phyloP scores from a whole-genome alignment of 1,284 basidiomycete genomes.

The Malassezia pachydermatis region DNA sequence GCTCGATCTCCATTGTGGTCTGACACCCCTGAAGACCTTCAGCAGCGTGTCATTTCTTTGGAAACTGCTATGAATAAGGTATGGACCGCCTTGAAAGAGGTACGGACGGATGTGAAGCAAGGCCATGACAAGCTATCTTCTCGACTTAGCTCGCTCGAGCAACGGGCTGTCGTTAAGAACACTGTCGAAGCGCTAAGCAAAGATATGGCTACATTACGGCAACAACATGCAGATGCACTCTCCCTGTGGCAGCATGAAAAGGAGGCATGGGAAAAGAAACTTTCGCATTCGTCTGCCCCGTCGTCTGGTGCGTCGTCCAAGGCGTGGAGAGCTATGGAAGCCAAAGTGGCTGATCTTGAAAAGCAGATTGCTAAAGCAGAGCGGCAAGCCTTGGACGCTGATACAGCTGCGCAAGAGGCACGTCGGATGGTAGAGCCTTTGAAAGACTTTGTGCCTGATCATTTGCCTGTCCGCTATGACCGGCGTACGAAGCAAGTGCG shows the following conservation, averaged over 20 bases:
- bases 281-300: background rate
- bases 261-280: constrained; percentile 1
- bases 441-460: constrained; percentile 38
- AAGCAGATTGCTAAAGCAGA: background rate
- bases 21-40: background rate
- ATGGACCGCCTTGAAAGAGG: constrained; percentile 6
- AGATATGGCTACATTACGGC: constrained; percentile 2
- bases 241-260: constrained; percentile 8
- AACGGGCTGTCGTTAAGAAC: background rate
- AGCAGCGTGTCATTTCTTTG: constrained; percentile 4
- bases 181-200: background rate
- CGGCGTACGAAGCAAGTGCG: constrained; percentile 44
- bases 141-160: constrained; percentile 3
- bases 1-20: constrained; percentile 2
- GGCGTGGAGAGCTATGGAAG: constrained; percentile 1
- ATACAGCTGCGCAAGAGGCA: constrained; percentile 4
- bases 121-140: background rate
- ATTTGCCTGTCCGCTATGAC: constrained; percentile 49
- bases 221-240: background rate
- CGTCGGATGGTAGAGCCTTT: constrained; percentile 2
- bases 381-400: constrained; percentile 1
- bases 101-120: background rate
- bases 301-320: background rate
- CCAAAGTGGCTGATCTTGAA: constrained; percentile 1
- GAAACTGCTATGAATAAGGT: constrained; percentile 12